These are phyloP conservation scores for Pythium apleroticum DNA, from an alignment of 352 stramenopile genomes.

Conservation along the genomic window DNA sequence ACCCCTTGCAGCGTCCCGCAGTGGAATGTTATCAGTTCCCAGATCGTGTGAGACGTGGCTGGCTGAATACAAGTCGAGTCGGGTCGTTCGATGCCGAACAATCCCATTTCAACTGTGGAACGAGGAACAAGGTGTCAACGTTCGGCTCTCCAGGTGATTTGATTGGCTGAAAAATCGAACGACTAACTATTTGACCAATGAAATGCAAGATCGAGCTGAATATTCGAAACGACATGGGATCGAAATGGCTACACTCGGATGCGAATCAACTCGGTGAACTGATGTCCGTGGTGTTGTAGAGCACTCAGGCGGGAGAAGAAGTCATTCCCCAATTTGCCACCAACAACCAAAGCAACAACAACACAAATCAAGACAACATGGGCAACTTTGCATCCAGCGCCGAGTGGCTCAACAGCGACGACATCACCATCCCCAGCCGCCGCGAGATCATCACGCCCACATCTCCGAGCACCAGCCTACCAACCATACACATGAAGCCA, in stretches of 20 bases:
- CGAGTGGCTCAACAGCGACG: constrained; percentile 18
- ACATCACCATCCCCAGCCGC: not conserved
- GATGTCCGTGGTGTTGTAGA: not conserved
- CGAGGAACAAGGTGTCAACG: not conserved
- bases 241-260: constrained; percentile 5
- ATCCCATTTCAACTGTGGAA: not conserved
- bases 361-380: constrained; percentile 19
- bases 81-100: not conserved
- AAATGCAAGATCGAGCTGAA: constrained; percentile 10
- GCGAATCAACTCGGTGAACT: constrained; percentile 1
- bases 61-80: not conserved
- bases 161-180: constrained; percentile 18
- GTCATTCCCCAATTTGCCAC: constrained; percentile 24
- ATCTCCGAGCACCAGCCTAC: not conserved
- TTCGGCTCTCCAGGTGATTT: constrained; percentile 5
- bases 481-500: not conserved
- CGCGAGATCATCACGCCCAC: constrained; percentile 11
- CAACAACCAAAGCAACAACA: constrained; percentile 11
- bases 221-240: constrained; percentile 13
- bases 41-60: not conserved
- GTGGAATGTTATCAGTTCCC: not conserved
- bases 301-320: not conserved
- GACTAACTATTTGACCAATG: constrained; percentile 17
- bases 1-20: not conserved
- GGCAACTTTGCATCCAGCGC: constrained; percentile 30